phyloP scores from a whole-genome alignment of 2,329 filamentous ascomycete genomes.

The Aspergillus niger region DNA sequence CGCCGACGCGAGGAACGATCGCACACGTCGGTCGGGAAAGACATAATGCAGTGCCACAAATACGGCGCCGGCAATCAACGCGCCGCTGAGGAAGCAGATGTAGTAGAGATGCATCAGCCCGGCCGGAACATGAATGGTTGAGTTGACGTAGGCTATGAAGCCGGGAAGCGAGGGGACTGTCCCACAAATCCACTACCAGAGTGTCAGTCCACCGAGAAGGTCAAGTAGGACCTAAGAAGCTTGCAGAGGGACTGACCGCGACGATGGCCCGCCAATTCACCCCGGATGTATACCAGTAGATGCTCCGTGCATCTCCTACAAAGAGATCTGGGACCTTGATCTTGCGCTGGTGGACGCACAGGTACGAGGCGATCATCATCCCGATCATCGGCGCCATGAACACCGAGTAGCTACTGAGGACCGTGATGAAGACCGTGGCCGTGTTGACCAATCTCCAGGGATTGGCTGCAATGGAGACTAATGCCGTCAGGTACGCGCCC shows the following conservation, averaged over 20 bases:
- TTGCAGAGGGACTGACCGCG: conserved; percentile 2
- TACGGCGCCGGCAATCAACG: not conserved
- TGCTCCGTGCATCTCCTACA: conserved; percentile 22
- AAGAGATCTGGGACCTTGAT: conserved; percentile 49
- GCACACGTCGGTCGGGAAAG: not conserved
- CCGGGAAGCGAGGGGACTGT: not conserved
- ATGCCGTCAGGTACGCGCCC: conserved; percentile 52
- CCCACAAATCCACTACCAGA: not conserved
- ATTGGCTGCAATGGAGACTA: conserved; percentile 30
- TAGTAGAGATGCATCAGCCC: not conserved
- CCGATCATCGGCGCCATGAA: conserved; percentile 52
- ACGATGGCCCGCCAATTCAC: conserved; percentile 28
- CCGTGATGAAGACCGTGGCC: conserved; percentile 25
- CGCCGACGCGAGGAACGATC: not conserved
- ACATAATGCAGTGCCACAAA: not conserved
- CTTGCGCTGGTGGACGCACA: conserved; percentile 39
- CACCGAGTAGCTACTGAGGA: conserved; percentile 38
- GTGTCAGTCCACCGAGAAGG: not conserved
- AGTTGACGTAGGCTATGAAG: not conserved
- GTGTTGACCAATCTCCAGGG: conserved; percentile 30
- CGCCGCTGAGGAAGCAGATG: not conserved
- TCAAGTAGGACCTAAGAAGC: not conserved
- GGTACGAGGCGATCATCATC: conserved; percentile 51
- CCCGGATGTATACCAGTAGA: conserved; percentile 30
- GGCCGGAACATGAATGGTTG: not conserved